Base-by-base conservation (phyloP, 129 eudicot genomes). In the Artemisia annua region DNA sequence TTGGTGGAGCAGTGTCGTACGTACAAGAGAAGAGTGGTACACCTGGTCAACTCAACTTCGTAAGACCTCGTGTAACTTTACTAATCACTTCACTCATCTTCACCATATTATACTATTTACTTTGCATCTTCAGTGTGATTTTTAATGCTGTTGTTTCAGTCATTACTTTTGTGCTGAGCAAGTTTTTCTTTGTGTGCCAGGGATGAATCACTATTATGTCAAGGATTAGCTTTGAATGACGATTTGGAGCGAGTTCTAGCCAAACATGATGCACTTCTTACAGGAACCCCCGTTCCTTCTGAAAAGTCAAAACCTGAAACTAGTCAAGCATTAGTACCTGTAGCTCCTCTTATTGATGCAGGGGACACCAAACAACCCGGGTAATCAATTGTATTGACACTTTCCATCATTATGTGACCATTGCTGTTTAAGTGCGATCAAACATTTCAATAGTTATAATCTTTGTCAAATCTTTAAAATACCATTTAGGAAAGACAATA, bases 1-100 rank as follows among this genome's bases (percentile, higher is more conserved):
- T 81, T 94, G 84, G 98, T 94, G 74, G 96, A 88, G 60, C 98
- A 94, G 77, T 94, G 98, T 72, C 97, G 97, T 51, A 76, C 91
- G 1, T 94, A 90, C 87, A 94, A 90, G 84, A 96, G 85, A 85
- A 85, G 97, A 86, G 92, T 94, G 66, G 97, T 94, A 48, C 97
- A 94, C 83, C 85, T 94, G 71, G 98, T 94, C 61, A 94, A 90
- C 87, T 94, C 98, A 28, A 94, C 98, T 63, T 79, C 98, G 98
- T 94, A 94, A 90, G 98, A 78, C 81, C 71, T 80, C 39, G 60
- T 65, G 49, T 79, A 48, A 69, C 63, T 19, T 6, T 9, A 14
- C 14, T 18, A 19, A 7, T 19, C 2, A 19, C 13, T 19, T 19
- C 63, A 17, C n/a, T n/a, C n/a, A n/a, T n/a, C n/a, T n/a, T n/a